These are phyloP conservation scores for Dalbergia cochinchinensis DNA, from an alignment of 306 rosid genomes.

Conservation along the genomic window DNA sequence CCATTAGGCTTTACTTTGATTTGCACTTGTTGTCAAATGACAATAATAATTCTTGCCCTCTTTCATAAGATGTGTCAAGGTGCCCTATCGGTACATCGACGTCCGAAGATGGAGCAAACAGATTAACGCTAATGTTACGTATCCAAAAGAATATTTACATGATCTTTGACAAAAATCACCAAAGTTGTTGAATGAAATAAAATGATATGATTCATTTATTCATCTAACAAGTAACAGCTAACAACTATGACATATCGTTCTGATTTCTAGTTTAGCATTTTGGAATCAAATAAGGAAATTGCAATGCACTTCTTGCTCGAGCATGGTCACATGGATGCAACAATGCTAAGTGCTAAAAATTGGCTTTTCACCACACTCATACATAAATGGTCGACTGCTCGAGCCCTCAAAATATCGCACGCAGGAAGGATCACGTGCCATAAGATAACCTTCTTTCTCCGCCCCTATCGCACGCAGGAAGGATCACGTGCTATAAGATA, in stretches of 20 bases:
- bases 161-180: no score
- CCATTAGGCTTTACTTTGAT: slow-evolving; percentile 19
- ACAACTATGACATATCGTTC: no score
- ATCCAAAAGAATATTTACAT: no score
- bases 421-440: no score
- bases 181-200: no score
- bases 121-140: no score
- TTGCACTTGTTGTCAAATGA: background rate
- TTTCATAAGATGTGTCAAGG: slow-evolving; percentile 79
- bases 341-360: slow-evolving; percentile 67
- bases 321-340: slow-evolving; percentile 99
- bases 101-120: slow-evolving; percentile 92
- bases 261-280: no score
- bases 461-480: slow-evolving; percentile 62
- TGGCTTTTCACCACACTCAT: slow-evolving; percentile 67
- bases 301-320: slow-evolving; percentile 97
- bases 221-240: no score
- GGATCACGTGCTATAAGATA: slow-evolving; percentile 66
- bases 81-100: slow-evolving; percentile 69
- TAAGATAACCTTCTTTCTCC: no score
- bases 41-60: background rate
- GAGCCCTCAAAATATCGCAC: slow-evolving; percentile 74
- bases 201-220: no score
- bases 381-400: slow-evolving; percentile 80
- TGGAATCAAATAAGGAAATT: no score